Percentiles rank a stretch among this genome's conserved stretches.
These are phyloP conservation scores for Dipodascus geniculatus DNA, from an alignment of 805 yeast species.

Conservation along the genomic window DNA sequence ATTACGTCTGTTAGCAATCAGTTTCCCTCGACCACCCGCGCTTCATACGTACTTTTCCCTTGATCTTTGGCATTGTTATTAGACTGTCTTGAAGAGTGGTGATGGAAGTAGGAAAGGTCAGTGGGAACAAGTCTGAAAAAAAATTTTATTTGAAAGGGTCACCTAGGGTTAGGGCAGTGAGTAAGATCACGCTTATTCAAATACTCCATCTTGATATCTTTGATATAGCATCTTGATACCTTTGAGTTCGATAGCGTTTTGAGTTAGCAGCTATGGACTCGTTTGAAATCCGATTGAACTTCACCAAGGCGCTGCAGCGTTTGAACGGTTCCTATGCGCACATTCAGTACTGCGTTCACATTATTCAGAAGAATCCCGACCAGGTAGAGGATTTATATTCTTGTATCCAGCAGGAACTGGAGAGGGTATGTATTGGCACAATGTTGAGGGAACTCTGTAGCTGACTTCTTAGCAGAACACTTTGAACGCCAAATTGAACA, in stretches of 20 bases:
- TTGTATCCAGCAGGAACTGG: constrained; percentile 49
- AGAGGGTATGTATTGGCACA: constrained; percentile 21
- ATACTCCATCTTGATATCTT: neutral
- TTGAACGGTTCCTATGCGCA: constrained; percentile 45
- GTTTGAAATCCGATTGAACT: constrained; percentile 72
- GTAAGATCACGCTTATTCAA: neutral
- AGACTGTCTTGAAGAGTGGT: constrained; percentile 3
- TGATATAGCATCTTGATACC: too few species aligned
- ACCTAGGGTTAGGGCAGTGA: neutral
- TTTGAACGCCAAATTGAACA: neutral
- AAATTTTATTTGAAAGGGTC: too few species aligned
- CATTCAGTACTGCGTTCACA: constrained; percentile 19
- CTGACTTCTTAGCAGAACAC: neutral
- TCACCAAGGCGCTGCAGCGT: constrained; percentile 50
- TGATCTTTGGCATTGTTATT: constrained; percentile 58
- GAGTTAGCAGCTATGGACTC: constrained; percentile 51
- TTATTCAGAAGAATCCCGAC: constrained; percentile 31
- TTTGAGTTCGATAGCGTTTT: neutral
- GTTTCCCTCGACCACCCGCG: too few species aligned
- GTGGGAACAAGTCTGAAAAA: neutral
- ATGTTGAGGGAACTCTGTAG: neutral
- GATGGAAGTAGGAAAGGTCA: neutral
- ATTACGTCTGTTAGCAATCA: constrained; percentile 5
- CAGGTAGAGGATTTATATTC: constrained; percentile 59
- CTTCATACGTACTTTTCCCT: constrained; percentile 43